Evolutionary conservation across 2,329 filamentous ascomycete species (phyloP).

Genomic region (Penicillium sp.): DNA sequence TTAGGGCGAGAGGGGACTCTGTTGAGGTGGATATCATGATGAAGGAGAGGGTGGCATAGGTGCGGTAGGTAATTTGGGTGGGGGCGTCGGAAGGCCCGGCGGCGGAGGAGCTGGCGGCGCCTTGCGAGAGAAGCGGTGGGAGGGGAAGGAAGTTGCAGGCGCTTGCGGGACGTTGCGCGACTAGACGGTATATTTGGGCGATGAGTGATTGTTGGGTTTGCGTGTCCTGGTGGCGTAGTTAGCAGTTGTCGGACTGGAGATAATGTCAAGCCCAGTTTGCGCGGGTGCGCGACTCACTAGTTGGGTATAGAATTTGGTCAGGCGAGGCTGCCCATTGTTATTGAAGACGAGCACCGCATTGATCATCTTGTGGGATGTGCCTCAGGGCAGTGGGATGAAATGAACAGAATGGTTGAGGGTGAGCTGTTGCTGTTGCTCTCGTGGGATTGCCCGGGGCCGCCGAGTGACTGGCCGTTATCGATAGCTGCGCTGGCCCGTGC

Average conservation of each 20-base stretch:
- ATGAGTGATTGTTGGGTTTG: slow-evolving; percentile 96
- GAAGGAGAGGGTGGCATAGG: slow-evolving; percentile 98
- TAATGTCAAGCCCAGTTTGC: background rate
- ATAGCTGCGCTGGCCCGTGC: slow-evolving; percentile 24
- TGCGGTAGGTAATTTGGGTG: slow-evolving; percentile 93
- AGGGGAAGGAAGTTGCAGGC: slow-evolving; percentile 96
- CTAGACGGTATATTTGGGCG: slow-evolving; percentile 94
- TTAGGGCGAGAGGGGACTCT: slow-evolving; percentile 90
- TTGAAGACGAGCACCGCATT: slow-evolving; percentile 99
- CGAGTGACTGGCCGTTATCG: background rate
- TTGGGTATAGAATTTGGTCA: slow-evolving; percentile 99
- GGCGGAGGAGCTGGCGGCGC: slow-evolving; percentile 49
- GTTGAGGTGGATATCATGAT: slow-evolving; percentile 97
- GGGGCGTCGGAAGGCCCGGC: slow-evolving; percentile 80
- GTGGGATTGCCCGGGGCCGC: background rate
- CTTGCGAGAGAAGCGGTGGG: slow-evolving; percentile 66
- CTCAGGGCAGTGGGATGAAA: background rate
- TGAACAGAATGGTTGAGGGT: background rate
- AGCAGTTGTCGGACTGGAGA: slow-evolving; percentile 2
- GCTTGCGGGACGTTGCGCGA: slow-evolving; percentile 85
- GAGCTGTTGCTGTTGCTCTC: background rate
- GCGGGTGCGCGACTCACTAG: slow-evolving; percentile 61
- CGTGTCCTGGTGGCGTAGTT: slow-evolving; percentile 70
- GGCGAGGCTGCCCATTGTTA: slow-evolving; percentile 91
- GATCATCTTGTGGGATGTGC: slow-evolving; percentile 69